phyloP scores from a whole-genome alignment of 257 asterid species.

The Penstemon eatonii region DNA sequence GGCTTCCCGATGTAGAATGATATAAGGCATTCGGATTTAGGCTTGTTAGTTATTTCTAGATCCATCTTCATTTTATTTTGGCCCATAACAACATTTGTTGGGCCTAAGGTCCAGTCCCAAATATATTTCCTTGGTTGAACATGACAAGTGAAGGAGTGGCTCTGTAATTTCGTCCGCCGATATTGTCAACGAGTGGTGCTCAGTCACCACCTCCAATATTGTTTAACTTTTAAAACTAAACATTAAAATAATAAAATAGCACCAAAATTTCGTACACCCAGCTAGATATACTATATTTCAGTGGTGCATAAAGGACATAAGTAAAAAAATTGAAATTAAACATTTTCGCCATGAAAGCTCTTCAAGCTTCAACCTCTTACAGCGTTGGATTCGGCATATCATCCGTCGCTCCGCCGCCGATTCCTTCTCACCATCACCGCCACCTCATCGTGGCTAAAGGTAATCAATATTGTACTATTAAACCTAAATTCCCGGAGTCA shows the following conservation, averaged over 20 bases:
- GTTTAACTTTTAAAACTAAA: neutral
- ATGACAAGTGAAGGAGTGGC: constrained; percentile 31
- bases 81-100: no score
- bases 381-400: constrained; percentile 60
- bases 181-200: constrained; percentile 59
- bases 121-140: constrained; percentile 16
- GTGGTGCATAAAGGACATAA: constrained; percentile 24
- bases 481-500: neutral
- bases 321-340: neutral
- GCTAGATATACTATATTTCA: constrained; percentile 8
- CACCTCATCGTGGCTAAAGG: constrained; percentile 52
- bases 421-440: constrained; percentile 43
- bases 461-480: constrained; percentile 12
- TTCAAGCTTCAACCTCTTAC: constrained; percentile 85
- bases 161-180: constrained; percentile 33
- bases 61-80: neutral
- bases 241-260: neutral
- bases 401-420: constrained; percentile 39
- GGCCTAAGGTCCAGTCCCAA: constrained; percentile 17
- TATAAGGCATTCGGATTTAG: no score
- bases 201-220: constrained; percentile 28
- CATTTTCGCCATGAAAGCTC: constrained; percentile 62
- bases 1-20: no score
- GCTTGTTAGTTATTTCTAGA: neutral
- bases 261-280: neutral